phyloP scores from a whole-genome alignment of 2,329 filamentous ascomycete genomes.

The Sporothrix variecibatus region DNA sequence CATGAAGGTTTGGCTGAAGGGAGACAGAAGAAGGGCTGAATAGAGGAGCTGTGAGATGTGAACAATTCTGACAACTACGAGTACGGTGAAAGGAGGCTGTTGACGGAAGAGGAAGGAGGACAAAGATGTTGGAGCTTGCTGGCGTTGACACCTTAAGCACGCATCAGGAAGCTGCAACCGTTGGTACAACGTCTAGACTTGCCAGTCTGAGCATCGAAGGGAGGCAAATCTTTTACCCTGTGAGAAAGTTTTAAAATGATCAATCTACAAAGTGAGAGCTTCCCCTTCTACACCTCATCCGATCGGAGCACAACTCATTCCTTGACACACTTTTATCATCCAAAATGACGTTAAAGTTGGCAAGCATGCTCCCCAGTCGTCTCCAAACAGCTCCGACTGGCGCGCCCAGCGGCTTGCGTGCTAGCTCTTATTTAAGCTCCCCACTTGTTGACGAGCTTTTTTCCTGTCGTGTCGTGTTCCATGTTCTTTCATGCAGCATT shows the following conservation, averaged over 20 bases:
- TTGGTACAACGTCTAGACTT: not conserved
- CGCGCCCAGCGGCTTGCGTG: conserved; percentile 4
- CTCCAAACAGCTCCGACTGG: not conserved
- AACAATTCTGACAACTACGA: not conserved
- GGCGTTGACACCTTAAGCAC: not conserved
- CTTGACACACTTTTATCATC: conserved; percentile 15
- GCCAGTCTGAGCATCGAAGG: not conserved
- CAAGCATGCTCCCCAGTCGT: not conserved
- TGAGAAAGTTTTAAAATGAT: too few relatives aligned
- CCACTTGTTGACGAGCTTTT: conserved; percentile 17
- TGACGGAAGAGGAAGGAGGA: not conserved
- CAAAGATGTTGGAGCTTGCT: not conserved
- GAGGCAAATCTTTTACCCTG: not conserved
- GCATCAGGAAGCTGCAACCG: not conserved
- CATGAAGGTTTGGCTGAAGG: not conserved
- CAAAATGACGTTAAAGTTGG: not conserved
- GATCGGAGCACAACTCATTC: conserved; percentile 3
- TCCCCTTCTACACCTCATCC: not conserved
- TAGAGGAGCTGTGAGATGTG: not conserved
- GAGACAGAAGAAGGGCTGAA: not conserved
- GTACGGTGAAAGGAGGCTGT: not conserved
- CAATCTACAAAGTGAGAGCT: too few relatives aligned
- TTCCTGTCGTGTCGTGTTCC: not conserved
- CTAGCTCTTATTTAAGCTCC: not conserved
- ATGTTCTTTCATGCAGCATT: not conserved